A percentile compares a stretch with the other conserved stretches of the same genome.
phyloP scores from a whole-genome alignment of 306 rosid species.

The Fragaria vesca region DNA sequence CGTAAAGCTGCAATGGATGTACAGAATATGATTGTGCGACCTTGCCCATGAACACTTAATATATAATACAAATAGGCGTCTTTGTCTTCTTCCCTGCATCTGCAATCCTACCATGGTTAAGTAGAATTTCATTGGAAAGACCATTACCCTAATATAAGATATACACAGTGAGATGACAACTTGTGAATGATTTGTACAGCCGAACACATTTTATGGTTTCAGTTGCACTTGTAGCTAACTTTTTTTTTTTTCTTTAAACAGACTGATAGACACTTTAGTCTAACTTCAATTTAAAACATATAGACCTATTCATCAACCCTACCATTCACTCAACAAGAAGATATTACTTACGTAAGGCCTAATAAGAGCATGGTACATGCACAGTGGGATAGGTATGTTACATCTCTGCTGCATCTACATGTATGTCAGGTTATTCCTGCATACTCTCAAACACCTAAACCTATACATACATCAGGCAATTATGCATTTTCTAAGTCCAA shows the following conservation, averaged over 20 bases:
- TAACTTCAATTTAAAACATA: not conserved
- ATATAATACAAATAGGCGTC: conserved; percentile 91
- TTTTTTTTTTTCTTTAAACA: not conserved
- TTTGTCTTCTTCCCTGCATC: conserved; percentile 95
- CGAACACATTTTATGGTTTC: not conserved
- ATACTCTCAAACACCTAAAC: not conserved
- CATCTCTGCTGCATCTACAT: not conserved
- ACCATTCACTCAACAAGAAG: not conserved
- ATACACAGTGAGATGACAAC: not conserved
- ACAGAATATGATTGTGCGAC: conserved; percentile 89
- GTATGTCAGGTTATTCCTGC: not conserved
- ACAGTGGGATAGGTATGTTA: not conserved
- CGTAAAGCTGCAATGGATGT: conserved; percentile 89
- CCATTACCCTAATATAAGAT: not conserved
- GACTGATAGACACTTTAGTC: not conserved
- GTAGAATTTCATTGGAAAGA: conserved; percentile 8
- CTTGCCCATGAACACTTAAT: conserved; percentile 80
- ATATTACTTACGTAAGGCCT: not conserved
- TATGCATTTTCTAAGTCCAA: not conserved
- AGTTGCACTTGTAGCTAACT: not conserved
- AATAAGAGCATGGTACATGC: not conserved
- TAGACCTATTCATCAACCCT: not conserved
- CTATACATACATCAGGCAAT: not conserved
- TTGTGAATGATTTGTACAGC: not conserved
- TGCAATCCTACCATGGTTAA: conserved; percentile 40